phyloP scores from a whole-genome alignment of 768 basidiomycete genomes.

The Exidia glandulosa region DNA sequence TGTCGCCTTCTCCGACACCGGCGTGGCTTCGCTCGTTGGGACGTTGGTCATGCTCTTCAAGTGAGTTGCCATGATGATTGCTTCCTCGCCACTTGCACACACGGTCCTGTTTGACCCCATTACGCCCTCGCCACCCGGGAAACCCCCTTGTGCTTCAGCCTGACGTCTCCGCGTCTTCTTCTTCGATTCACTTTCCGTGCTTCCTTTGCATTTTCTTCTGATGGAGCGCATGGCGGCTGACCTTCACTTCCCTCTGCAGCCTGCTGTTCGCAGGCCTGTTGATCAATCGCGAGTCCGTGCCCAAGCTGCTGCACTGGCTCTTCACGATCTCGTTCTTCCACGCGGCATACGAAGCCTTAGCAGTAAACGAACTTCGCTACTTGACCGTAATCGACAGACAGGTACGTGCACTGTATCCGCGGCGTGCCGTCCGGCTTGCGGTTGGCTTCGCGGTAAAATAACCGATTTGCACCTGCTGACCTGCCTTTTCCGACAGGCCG shows the following conservation, averaged over 20 bases:
- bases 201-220: constrained; percentile 1
- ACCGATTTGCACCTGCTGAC: constrained; percentile 1
- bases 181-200: not conserved
- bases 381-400: constrained; percentile 84
- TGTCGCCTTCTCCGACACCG: constrained; percentile 75
- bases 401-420: constrained; percentile 31
- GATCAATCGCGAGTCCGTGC: constrained; percentile 85
- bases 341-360: constrained; percentile 91
- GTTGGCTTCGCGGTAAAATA: not conserved
- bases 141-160: not conserved
- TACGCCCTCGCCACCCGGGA: not conserved
- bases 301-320: constrained; percentile 65
- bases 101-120: too few relatives aligned
- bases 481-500: constrained; percentile 48
- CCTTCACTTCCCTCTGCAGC: constrained; percentile 33
- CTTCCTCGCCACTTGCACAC: not conserved
- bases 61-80: constrained; percentile 37
- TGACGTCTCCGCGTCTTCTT: not conserved
- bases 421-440: not conserved
- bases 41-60: constrained; percentile 98
- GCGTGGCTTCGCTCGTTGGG: constrained; percentile 88
- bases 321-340: constrained; percentile 96
- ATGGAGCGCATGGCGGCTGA: constrained; percentile 1
- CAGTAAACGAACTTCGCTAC: constrained; percentile 96
- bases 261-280: constrained; percentile 90